phyloP scores from a whole-genome alignment of 1,284 basidiomycete genomes.

The Pascua sp. region DNA sequence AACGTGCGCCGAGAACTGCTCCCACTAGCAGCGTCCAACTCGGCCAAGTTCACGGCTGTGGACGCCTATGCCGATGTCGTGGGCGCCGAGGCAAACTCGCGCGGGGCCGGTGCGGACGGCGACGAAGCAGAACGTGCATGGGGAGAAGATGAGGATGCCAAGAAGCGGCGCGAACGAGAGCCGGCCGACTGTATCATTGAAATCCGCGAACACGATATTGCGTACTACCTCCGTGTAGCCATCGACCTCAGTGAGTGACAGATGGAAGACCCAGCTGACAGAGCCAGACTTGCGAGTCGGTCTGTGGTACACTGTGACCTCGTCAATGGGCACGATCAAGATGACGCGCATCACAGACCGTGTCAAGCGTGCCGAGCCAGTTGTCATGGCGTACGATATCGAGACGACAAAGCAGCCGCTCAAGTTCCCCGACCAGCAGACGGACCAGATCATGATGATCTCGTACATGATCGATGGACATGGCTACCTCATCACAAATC shows the following conservation, averaged over 20 bases:
- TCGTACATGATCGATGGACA: conserved; percentile 63
- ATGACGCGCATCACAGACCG: conserved; percentile 72
- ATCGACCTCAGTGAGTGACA: conserved; percentile 74
- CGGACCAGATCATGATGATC: conserved; percentile 99
- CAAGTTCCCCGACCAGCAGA: conserved; percentile 94
- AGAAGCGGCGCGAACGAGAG: conserved; percentile 57
- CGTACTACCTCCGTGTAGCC: conserved; percentile 95
- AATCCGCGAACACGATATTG: conserved; percentile 93
- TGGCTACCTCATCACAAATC: conserved; percentile 95
- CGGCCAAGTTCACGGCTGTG: conserved; percentile 89
- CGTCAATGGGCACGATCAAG: conserved; percentile 74
- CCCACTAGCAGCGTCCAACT: conserved; percentile 83
- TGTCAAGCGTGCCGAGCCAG: conserved; percentile 97
- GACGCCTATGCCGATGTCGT: conserved; percentile 99
- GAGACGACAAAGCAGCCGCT: conserved; percentile 97
- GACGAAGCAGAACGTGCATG: conserved; percentile 52
- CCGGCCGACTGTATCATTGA: conserved; percentile 90
- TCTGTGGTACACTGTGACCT: conserved; percentile 89
- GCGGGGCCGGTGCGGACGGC: conserved; percentile 58
- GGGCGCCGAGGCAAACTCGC: conserved; percentile 60
- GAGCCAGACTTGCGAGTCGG: conserved; percentile 82
- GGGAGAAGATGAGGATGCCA: conserved; percentile 56
- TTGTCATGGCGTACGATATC: conserved; percentile 99
- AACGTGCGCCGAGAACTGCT: conserved; percentile 81
- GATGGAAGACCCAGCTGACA: not conserved